Evolutionary conservation across 257 asterid species (phyloP).

Genomic region (Nicotiana tomentosiformis): DNA sequence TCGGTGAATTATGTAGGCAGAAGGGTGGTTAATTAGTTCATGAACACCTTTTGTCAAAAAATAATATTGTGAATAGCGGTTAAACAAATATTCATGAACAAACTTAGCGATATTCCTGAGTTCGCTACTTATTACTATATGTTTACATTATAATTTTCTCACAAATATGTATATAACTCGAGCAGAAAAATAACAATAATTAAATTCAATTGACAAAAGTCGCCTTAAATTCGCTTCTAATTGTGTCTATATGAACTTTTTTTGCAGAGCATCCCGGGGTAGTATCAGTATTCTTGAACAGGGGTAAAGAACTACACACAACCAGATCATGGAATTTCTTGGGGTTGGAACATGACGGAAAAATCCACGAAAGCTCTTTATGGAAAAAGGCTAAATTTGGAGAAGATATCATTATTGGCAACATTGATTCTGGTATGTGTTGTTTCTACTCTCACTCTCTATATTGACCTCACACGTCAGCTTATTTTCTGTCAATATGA

Average conservation of each 20-base stretch:
- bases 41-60: too few relatives aligned
- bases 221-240: not conserved
- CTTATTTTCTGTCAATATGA: too few relatives aligned
- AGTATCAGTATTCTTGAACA: slow-evolving; percentile 72
- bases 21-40: too few relatives aligned
- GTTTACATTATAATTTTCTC: too few relatives aligned
- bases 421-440: slow-evolving; percentile 82
- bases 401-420: slow-evolving; percentile 69
- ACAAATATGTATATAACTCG: too few relatives aligned
- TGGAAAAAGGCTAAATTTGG: slow-evolving; percentile 93
- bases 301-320: slow-evolving; percentile 69
- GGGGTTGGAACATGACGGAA: slow-evolving; percentile 58
- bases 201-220: not conserved
- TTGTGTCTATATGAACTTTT: not conserved
- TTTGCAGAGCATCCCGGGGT: slow-evolving; percentile 64
- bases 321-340: slow-evolving; percentile 94
- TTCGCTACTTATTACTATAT: too few relatives aligned
- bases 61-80: too few relatives aligned
- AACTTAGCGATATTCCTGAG: too few relatives aligned
- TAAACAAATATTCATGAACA: too few relatives aligned
- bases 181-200: too few relatives aligned
- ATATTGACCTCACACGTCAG: not conserved
- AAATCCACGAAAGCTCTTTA: slow-evolving; percentile 37
- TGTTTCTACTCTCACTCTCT: not conserved
- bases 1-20: too few relatives aligned